Percentiles rank a stretch among this genome's conserved stretches.
Conservation (phyloP, 495 filamentous ascomycete species). For the Venustampulla echinocandica region DNA sequence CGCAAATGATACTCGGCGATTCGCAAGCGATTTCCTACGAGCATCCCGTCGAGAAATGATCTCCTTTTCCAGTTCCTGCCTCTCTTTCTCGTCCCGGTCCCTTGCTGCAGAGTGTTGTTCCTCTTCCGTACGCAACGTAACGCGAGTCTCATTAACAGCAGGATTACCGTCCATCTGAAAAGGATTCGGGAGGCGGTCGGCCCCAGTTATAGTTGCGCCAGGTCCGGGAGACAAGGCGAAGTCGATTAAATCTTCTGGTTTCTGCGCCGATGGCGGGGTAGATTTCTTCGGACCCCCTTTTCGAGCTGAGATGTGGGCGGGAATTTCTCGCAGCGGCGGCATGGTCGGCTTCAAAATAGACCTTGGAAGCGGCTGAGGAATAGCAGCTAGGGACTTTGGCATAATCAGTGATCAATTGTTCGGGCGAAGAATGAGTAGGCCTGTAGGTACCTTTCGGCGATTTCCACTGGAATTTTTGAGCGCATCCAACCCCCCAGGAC, state of each 20-base stretch:
- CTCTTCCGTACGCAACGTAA: constrained; percentile 59
- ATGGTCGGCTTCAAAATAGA: constrained; percentile 85
- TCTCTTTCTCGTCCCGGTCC: constrained; percentile 66
- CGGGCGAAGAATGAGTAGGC: neutral
- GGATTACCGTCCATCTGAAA: constrained; percentile 35
- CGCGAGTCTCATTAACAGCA: constrained; percentile 34
- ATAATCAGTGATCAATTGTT: constrained; percentile 11
- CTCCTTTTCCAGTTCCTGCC: constrained; percentile 55
- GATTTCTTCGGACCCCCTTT: constrained; percentile 25
- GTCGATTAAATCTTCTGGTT: constrained; percentile 14
- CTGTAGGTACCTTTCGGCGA: constrained; percentile 60
- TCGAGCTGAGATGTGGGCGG: constrained; percentile 23
- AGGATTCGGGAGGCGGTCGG: constrained; percentile 43
- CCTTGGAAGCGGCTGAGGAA: constrained; percentile 44
- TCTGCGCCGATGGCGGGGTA: constrained; percentile 19
- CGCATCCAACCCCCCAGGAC: constrained; percentile 79
- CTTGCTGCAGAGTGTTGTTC: constrained; percentile 69
- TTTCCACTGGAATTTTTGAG: constrained; percentile 74
- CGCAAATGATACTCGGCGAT: constrained; percentile 92
- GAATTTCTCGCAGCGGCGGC: constrained; percentile 56
- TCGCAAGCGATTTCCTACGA: constrained; percentile 83
- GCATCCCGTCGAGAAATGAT: constrained; percentile 70
- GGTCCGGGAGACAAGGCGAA: constrained; percentile 20
- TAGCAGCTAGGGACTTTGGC: constrained; percentile 37
- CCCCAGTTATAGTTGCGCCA: constrained; percentile 15